A percentile compares a stretch with the other conserved stretches of the same genome.
phyloP scores from a whole-genome alignment of 768 basidiomycete species.

The Macrolepiota dolichaula region DNA sequence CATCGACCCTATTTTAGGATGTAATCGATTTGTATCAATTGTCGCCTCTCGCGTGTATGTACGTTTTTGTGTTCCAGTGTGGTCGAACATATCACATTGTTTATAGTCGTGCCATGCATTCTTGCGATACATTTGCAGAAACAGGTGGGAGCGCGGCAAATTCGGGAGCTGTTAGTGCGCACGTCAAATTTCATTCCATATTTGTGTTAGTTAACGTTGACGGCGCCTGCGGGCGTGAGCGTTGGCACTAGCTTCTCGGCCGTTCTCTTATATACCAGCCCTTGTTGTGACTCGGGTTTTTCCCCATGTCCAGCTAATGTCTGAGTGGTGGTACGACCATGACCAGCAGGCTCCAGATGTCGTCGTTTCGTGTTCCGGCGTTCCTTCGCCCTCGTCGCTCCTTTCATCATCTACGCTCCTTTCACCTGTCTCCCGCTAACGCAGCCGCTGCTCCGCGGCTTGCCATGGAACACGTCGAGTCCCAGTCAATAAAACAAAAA shows the following conservation, averaged over 20 bases:
- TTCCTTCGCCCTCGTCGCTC: constrained; percentile 30
- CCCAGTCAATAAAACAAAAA: constrained; percentile 11
- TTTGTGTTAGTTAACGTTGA: neutral
- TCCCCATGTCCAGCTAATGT: constrained; percentile 2
- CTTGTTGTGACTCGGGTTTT: neutral
- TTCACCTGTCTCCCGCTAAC: constrained; percentile 34
- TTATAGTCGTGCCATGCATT: too few species aligned
- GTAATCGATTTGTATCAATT: neutral
- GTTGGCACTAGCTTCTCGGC: neutral
- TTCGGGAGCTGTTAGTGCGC: neutral
- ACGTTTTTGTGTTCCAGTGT: neutral
- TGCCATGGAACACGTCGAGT: constrained; percentile 20
- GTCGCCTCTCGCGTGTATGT: neutral
- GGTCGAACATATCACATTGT: neutral
- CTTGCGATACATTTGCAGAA: neutral
- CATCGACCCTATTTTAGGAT: neutral
- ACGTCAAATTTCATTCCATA: neutral
- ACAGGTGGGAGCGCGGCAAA: neutral
- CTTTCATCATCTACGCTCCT: constrained; percentile 38
- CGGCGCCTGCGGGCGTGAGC: neutral
- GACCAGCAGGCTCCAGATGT: constrained; percentile 16
- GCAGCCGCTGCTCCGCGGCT: constrained; percentile 6
- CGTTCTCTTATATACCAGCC: neutral
- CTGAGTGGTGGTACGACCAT: constrained; percentile 5
- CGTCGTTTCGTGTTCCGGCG: constrained; percentile 26